Base-by-base conservation (phyloP, 441 rosid genomes). In the Eutrema salsugineum region DNA sequence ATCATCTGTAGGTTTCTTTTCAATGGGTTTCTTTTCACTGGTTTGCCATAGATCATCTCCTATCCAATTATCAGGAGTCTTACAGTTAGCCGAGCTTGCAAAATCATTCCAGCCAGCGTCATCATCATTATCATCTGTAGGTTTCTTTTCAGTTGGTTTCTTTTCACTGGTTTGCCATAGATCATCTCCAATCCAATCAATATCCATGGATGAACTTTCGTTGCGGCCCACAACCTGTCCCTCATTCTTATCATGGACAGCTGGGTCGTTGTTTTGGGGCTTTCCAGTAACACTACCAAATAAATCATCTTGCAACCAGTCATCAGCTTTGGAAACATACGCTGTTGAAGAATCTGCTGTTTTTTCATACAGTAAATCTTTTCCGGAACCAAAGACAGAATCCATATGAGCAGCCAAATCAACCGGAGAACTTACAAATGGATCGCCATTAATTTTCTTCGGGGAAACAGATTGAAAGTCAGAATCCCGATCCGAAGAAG, bases 41-140 rank as follows among this genome's bases (percentile, higher is more conserved):
- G 80, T 75, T 74, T 78, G 78, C 83, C 80, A 80, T 36, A 64
- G 78, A 71, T 78, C 72, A 40, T 63, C 85, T 68, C 77, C 75
- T 46, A 80, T 16, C 88, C 80, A 84, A 78, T 82, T 47, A 36
- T 33, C 70, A 79, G 82, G 67, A 80, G 68, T 77, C 72, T 72
- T 77, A 39, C 47, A 76, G 71, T 73, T 74, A 63, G 80, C 77
- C 46, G 97, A 87, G 80, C 90, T 82, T 30, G 83, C 75, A 77
- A 91, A 85, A 84, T 91, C 97, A 81, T 77, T 85, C 98, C 94
- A 91, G 75, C 84, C 86, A 67, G 82, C 79, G 60, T 80, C 83
- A 43, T 68, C 86, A 73, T 66, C 69, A 20, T 54, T 69, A 28
- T 20, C 75, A 68, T 69, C 14, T 0, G 38, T 43, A 44, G 77